Percentiles rank a stretch among this genome's conserved stretches.
Evolutionary conservation across 306 rosid genomes (phyloP).

Genomic region (Aeschynomene evenia): DNA sequence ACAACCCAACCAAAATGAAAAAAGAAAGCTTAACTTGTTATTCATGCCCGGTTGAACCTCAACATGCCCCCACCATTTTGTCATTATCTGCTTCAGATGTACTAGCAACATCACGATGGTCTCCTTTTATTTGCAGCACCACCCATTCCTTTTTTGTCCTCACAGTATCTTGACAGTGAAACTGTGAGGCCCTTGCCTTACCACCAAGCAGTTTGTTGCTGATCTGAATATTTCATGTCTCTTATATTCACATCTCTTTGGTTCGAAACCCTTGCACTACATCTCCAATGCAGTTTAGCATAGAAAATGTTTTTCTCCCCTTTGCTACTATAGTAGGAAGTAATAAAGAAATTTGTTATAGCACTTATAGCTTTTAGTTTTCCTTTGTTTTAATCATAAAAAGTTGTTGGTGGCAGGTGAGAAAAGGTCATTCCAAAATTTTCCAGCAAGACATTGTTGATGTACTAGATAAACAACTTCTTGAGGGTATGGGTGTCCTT

Average conservation of each 20-base stretch:
- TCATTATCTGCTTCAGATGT: no score
- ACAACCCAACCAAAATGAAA: no score
- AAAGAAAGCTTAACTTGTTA: no score
- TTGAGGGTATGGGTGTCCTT: conserved; percentile 99
- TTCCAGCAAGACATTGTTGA: conserved; percentile 77
- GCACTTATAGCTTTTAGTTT: not conserved
- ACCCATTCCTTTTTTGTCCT: no score
- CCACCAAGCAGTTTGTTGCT: not conserved
- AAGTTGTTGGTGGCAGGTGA: conserved; percentile 58
- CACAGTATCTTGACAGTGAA: no score
- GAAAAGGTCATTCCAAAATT: conserved; percentile 77
- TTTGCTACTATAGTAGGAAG: conserved; percentile 18
- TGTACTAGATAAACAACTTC: conserved; percentile 93
- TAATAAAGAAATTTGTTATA: not conserved
- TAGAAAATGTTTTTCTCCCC: not conserved
- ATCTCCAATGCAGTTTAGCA: conserved; percentile 25
- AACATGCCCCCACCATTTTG: no score
- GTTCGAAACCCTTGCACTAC: not conserved
- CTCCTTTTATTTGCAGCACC: no score
- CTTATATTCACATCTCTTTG: not conserved
- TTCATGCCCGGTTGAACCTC: no score
- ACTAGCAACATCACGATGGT: no score
- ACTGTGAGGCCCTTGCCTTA: no score
- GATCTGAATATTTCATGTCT: conserved; percentile 18
- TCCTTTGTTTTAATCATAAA: conserved; percentile 7